Percentiles rank a stretch among this genome's conserved stretches.
Conservation (phyloP, 1,284 basidiomycete genomes). For the Salmacisia buchloeana region DNA sequence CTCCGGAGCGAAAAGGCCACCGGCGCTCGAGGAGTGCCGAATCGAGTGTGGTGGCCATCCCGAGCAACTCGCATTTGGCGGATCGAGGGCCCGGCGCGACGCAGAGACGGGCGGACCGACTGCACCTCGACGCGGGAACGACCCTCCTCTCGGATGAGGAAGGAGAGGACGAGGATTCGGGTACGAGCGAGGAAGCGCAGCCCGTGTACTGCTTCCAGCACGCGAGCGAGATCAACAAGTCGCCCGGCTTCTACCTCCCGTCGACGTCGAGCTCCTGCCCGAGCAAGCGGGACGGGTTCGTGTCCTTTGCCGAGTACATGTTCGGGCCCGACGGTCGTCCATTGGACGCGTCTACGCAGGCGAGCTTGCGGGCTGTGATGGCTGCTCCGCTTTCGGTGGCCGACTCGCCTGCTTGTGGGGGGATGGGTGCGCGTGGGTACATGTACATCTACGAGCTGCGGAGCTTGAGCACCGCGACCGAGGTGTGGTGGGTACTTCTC, state of each 20-base stretch:
- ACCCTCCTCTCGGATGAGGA: neutral
- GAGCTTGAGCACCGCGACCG: neutral
- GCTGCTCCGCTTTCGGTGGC: slow-evolving; percentile 8
- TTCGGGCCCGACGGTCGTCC: slow-evolving; percentile 9
- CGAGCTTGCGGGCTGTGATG: slow-evolving; percentile 23
- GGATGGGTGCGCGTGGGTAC: slow-evolving; percentile 16
- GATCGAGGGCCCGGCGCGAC: too few relatives aligned
- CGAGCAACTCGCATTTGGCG: too few relatives aligned
- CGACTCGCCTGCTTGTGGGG: slow-evolving; percentile 9
- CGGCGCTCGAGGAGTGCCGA: too few relatives aligned
- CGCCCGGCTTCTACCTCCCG: slow-evolving; percentile 20
- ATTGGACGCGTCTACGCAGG: slow-evolving; percentile 17
- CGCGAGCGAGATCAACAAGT: slow-evolving; percentile 29
- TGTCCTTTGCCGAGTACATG: slow-evolving; percentile 12
- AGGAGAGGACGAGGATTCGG: neutral
- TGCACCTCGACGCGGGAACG: too few relatives aligned
- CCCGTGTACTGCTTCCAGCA: slow-evolving; percentile 31
- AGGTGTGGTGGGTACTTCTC: slow-evolving; percentile 1
- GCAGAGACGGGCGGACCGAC: too few relatives aligned
- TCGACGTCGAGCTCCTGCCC: neutral
- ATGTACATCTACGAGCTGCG: slow-evolving; percentile 36
- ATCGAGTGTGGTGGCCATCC: too few relatives aligned
- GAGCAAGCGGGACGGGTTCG: neutral
- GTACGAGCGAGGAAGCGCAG: slow-evolving; percentile 9
- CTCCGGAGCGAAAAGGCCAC: too few relatives aligned